Evolutionary conservation across 192 early-diverging fungal genomes (phyloP).

Genomic region (Gryganskiella cystojenkinii): DNA sequence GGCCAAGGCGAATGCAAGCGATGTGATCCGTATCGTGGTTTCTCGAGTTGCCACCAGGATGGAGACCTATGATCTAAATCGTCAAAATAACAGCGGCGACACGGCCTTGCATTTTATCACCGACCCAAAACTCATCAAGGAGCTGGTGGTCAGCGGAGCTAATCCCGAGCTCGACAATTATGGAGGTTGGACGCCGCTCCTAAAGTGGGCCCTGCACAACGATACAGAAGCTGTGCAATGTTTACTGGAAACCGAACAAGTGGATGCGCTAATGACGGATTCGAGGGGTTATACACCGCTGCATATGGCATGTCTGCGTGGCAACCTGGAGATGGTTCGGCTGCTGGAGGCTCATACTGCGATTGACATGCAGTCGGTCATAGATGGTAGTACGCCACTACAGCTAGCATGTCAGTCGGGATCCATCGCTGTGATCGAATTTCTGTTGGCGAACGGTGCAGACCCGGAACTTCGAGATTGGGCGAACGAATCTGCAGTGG

Average conservation of each 20-base stretch:
- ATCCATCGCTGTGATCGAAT: conserved; percentile 28
- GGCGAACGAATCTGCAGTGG: conserved; percentile 47
- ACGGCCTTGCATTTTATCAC: conserved; percentile 55
- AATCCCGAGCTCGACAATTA: conserved; percentile 42
- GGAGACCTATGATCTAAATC: conserved; percentile 27
- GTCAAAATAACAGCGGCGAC: conserved; percentile 50
- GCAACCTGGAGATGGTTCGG: conserved; percentile 19
- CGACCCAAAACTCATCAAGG: conserved; percentile 20
- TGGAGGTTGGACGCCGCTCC: conserved; percentile 41
- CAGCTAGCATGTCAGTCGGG: conserved; percentile 53
- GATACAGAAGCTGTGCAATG: conserved; percentile 30
- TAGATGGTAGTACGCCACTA: conserved; percentile 52
- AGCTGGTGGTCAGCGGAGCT: conserved; percentile 23
- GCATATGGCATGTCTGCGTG: conserved; percentile 45
- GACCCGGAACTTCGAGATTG: conserved; percentile 45
- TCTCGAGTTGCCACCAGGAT: conserved; percentile 15
- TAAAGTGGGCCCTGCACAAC: conserved; percentile 52
- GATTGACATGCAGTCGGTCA: conserved; percentile 31
- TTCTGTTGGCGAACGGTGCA: conserved; percentile 39
- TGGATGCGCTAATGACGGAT: conserved; percentile 30
- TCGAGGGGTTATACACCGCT: conserved; percentile 47
- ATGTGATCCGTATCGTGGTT: conserved; percentile 6
- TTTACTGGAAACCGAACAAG: conserved; percentile 26
- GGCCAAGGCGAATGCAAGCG: conserved; percentile 20
- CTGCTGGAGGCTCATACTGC: conserved; percentile 16